Conservation (phyloP, 2,329 filamentous ascomycete genomes). For the Xylaria sp. region DNA sequence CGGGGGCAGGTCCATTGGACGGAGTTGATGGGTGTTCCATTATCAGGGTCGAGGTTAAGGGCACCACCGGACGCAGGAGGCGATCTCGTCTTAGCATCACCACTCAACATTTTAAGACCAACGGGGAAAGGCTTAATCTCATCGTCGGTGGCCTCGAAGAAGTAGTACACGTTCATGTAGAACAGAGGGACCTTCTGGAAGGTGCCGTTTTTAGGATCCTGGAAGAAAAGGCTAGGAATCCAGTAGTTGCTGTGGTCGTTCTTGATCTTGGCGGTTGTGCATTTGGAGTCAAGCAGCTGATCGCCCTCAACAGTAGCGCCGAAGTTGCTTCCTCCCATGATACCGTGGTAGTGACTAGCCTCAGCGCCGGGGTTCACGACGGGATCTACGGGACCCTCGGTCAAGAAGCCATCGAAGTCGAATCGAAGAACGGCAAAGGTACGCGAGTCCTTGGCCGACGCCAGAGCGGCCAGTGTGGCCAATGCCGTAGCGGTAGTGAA, state of each 20-base stretch:
- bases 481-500: constrained; percentile 40
- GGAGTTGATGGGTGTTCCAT: constrained; percentile 61
- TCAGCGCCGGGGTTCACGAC: constrained; percentile 71
- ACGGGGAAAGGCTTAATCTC: constrained; percentile 75
- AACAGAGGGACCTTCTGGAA: constrained; percentile 75
- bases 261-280: constrained; percentile 76
- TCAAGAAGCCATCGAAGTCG: constrained; percentile 71
- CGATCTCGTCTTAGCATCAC: constrained; percentile 68
- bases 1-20: constrained; percentile 72
- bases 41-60: constrained; percentile 62
- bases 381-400: constrained; percentile 72
- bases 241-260: constrained; percentile 81
- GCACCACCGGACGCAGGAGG: constrained; percentile 65
- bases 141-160: constrained; percentile 73
- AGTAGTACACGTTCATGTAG: constrained; percentile 83
- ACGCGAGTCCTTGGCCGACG: constrained; percentile 56
- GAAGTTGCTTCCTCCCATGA: constrained; percentile 78
- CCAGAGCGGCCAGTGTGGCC: constrained; percentile 52
- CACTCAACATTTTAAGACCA: constrained; percentile 77
- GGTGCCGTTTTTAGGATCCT: constrained; percentile 69
- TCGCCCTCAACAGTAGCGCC: constrained; percentile 70
- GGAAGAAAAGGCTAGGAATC: constrained; percentile 77
- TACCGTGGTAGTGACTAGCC: constrained; percentile 74
- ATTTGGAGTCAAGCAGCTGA: constrained; percentile 69
- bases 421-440: constrained; percentile 78